Evolutionary conservation across 129 eudicot species (phyloP), one percentile per base, ranked within the genome.

Genomic region (Arctium minus): DNA sequence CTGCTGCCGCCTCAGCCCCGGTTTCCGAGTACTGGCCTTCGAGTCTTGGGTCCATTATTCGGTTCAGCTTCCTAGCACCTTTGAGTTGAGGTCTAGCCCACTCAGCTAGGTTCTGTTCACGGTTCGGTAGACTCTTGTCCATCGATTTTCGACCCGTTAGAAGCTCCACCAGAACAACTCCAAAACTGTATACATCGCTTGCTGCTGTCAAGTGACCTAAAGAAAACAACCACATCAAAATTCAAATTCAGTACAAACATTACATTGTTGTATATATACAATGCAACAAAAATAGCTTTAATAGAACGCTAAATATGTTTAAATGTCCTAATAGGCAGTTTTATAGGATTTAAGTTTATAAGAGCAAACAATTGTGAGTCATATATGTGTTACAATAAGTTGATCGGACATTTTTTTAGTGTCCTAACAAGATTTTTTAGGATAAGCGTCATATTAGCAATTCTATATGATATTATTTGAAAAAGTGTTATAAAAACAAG

Each of bases 121-220:
- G 76, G 42, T 36, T 81, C 1, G 97, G 92, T 10, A 97, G 94
- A 13, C 40, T 83, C 65, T 88, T 94, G 88, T 94, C 98, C 81
- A 94, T 86, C 17, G 97, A 91, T 86, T 87, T 89, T 68, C 92
- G 77, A 6, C 98, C 98, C 0, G 98, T 92, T 75, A 95, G 82
- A 32, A 92, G 97, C 89, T 95, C 98, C 67, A 92, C 74, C 0
- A 95, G 92, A 37, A 94, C 90, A 10, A 94, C 98, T 68, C 98
- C 98, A 32, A 91, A 94, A 62, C 98, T 92, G 74, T 92, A 94
- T 2, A 94, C 98, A 75, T 94, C 98, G 35, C 98, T 94, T 33
- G 97, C 94, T 67, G 98, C 87, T 6, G 97, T 94, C 78, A 94
- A 81, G 80, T 94, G 98, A 76, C 98, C 98, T 93, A 83, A 60